These are phyloP conservation scores for Panicum hallii DNA, from an alignment of 202 grass and related monocot species.

Conservation along the genomic window DNA sequence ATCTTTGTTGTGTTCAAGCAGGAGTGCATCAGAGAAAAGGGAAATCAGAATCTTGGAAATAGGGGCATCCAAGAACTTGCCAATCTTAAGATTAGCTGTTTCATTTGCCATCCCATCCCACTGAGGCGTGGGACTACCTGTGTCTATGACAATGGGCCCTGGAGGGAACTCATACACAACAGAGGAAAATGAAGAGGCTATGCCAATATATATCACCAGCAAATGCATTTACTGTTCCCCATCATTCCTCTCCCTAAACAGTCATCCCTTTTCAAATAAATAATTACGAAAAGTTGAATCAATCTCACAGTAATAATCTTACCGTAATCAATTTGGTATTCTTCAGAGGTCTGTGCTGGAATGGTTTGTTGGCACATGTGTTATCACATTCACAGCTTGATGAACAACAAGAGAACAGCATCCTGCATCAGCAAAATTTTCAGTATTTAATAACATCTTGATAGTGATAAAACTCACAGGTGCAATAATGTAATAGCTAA, in stretches of 20 bases:
- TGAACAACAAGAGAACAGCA: constrained; percentile 96
- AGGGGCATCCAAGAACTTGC: not conserved
- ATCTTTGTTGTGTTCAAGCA: constrained; percentile 5
- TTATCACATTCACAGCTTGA: constrained; percentile 75
- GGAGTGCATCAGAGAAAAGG: not conserved
- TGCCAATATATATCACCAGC: not conserved
- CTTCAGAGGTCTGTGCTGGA: constrained; percentile 79
- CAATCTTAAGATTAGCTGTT: not conserved
- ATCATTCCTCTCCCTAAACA: not conserved
- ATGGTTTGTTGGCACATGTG: constrained; percentile 84
- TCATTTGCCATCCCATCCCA: not conserved
- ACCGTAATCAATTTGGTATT: constrained; percentile 86
- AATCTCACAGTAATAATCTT: constrained; percentile 19
- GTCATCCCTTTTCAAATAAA: not conserved
- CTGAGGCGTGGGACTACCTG: not conserved
- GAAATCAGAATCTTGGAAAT: not conserved
- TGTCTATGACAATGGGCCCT: not conserved
- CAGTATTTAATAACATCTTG: constrained; percentile 37
- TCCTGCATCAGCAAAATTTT: constrained; percentile 65
- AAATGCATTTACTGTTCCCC: not conserved
- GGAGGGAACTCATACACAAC: not conserved
- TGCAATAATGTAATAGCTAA: constrained; percentile 36
- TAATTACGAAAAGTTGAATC: constrained; percentile 19
- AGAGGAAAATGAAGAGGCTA: not conserved
- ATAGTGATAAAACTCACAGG: not conserved